Percentiles rank a stretch among this genome's conserved stretches.
Conservation (phyloP, 2,329 filamentous ascomycete genomes). For the Tothia fuscella region DNA sequence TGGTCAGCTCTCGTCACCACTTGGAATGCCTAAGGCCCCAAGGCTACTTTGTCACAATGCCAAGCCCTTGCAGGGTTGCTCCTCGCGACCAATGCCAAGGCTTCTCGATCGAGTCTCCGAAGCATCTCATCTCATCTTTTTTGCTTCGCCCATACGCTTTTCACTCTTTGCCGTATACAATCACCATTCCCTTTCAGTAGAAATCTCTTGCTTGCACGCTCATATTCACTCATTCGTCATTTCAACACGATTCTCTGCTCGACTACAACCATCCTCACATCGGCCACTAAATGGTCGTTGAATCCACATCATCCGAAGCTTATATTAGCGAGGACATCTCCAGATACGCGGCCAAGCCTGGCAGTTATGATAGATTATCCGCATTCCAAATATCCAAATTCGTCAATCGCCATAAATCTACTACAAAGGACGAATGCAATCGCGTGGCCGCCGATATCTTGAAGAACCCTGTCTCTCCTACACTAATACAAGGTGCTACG, state of each 20-base stretch:
- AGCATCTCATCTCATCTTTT: slow-evolving; percentile 4
- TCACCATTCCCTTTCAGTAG: slow-evolving; percentile 11
- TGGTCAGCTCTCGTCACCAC: slow-evolving; percentile 8
- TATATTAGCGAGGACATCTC: slow-evolving; percentile 13
- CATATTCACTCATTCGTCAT: slow-evolving; percentile 11
- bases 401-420: slow-evolving; percentile 13
- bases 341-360: slow-evolving; percentile 13
- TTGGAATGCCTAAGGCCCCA: slow-evolving; percentile 9
- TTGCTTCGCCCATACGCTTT: slow-evolving; percentile 10
- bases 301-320: slow-evolving; percentile 12
- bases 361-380: slow-evolving; percentile 14
- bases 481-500: slow-evolving; percentile 12
- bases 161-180: slow-evolving; percentile 9
- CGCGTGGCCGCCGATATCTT: slow-evolving; percentile 13
- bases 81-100: slow-evolving; percentile 5
- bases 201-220: slow-evolving; percentile 12
- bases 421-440: slow-evolving; percentile 13
- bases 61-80: slow-evolving; percentile 8
- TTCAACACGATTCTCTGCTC: slow-evolving; percentile 9
- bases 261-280: slow-evolving; percentile 9
- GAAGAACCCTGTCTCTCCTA: slow-evolving; percentile 14
- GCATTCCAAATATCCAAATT: slow-evolving; percentile 14
- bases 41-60: slow-evolving; percentile 7
- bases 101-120: slow-evolving; percentile 6
- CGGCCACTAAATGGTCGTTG: slow-evolving; percentile 10